These are phyloP conservation scores for Pseudoperonospora humuli DNA, from an alignment of 352 stramenopile genomes.

Conservation along the genomic window DNA sequence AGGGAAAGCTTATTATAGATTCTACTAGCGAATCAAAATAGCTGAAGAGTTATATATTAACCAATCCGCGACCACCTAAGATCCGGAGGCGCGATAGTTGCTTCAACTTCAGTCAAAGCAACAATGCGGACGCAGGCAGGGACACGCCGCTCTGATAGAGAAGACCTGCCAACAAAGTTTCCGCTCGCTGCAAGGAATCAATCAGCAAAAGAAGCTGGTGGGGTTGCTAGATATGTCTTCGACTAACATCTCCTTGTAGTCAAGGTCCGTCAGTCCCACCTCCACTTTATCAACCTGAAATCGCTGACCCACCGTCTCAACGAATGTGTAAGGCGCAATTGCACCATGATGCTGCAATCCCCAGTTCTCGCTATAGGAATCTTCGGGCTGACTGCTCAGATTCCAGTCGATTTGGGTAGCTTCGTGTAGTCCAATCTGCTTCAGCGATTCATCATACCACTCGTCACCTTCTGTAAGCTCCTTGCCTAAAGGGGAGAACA, in stretches of 20 bases:
- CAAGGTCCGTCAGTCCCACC: slow-evolving; percentile 2
- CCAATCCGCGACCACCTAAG: too few relatives aligned
- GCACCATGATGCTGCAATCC: not conserved
- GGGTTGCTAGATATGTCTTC: not conserved
- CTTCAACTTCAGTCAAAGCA: too few relatives aligned
- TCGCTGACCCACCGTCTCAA: not conserved
- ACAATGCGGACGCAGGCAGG: too few relatives aligned
- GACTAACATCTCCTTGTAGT: slow-evolving; percentile 7
- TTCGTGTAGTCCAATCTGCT: slow-evolving; percentile 32
- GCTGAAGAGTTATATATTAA: too few relatives aligned
- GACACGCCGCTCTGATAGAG: too few relatives aligned
- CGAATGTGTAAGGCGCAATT: not conserved
- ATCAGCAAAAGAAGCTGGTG: slow-evolving; percentile 17
- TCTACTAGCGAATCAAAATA: slow-evolving; percentile 19
- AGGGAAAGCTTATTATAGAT: slow-evolving; percentile 32
- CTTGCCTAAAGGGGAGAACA: slow-evolving; percentile 26
- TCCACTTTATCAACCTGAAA: slow-evolving; percentile 4
- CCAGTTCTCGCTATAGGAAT: slow-evolving; percentile 17
- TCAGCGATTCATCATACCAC: slow-evolving; percentile 46
- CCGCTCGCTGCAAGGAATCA: too few relatives aligned
- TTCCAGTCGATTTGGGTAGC: slow-evolving; percentile 44
- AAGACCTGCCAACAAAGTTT: too few relatives aligned
- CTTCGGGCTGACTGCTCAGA: slow-evolving; percentile 25
- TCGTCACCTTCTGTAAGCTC: slow-evolving; percentile 12
- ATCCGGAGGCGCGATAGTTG: too few relatives aligned